Evolutionary conservation across 768 basidiomycete genomes (phyloP).

Genomic region (Cubamyces lactineus): DNA sequence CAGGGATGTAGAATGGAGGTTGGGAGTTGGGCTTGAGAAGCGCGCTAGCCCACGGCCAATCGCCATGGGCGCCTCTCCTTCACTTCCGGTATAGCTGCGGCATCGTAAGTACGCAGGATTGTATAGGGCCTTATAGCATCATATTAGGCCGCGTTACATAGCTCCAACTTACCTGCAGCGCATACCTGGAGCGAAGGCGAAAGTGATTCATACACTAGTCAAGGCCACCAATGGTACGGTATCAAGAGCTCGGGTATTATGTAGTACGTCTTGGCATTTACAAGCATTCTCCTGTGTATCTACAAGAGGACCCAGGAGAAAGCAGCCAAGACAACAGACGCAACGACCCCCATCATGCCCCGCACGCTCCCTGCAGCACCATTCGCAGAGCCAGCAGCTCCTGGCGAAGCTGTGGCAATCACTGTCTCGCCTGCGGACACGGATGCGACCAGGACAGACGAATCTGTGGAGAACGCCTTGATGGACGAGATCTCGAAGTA

Average conservation of each 20-base stretch:
- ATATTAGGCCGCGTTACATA: too few species aligned
- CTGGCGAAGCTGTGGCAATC: constrained; percentile 2
- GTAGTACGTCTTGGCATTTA: not conserved
- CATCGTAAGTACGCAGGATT: too few species aligned
- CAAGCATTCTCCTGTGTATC: not conserved
- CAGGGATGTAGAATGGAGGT: not conserved
- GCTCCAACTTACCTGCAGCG: too few species aligned
- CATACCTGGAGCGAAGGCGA: too few species aligned
- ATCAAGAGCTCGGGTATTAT: too few species aligned
- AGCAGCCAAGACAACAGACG: not conserved
- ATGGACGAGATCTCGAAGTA: constrained; percentile 67
- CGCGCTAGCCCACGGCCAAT: too few species aligned
- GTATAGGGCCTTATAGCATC: too few species aligned
- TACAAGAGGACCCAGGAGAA: constrained; percentile 12
- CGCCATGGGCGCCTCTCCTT: too few species aligned
- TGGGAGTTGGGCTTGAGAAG: not conserved
- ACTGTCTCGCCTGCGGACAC: constrained; percentile 12
- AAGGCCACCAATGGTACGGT: too few species aligned
- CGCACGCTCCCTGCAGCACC: not conserved
- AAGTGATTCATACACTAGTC: too few species aligned
- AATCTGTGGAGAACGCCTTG: constrained; percentile 46
- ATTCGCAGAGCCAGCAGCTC: not conserved
- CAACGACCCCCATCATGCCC: not conserved
- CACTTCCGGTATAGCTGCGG: too few species aligned
- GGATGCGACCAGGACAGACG: constrained; percentile 5